A percentile compares a stretch with the other conserved stretches of the same genome.
Conservation (phyloP, 1,139 yeast species). For the Protomyces macrosporus region DNA sequence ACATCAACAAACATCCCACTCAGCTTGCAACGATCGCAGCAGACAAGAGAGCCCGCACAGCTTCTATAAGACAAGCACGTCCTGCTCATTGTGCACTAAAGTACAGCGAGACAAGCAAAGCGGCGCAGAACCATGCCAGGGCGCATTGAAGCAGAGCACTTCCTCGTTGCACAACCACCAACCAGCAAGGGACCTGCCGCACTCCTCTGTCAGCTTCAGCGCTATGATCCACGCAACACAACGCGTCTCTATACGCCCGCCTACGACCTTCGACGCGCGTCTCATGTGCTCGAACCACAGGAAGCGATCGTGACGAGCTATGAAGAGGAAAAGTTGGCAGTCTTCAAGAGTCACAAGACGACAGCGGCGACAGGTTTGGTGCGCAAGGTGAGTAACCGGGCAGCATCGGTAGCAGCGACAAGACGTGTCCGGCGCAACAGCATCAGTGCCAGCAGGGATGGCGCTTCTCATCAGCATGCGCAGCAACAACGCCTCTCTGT, state of each 20-base stretch:
- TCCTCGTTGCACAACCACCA: background rate
- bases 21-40: too few relatives aligned
- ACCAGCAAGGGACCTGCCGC: background rate
- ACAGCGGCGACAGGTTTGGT: background rate
- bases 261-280: background rate
- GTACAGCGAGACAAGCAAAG: too few relatives aligned
- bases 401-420: background rate
- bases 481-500: background rate
- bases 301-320: background rate
- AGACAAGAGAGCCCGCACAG: too few relatives aligned
- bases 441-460: background rate
- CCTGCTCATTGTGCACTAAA: too few relatives aligned
- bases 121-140: background rate
- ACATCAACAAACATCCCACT: too few relatives aligned
- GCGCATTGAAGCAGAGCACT: background rate
- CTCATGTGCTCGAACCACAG: background rate
- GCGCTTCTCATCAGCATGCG: background rate
- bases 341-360: background rate
- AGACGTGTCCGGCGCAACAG: background rate
- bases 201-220: background rate
- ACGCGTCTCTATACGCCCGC: background rate
- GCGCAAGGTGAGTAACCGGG: background rate
- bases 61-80: too few relatives aligned
- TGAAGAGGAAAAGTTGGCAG: background rate
- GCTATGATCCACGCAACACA: background rate